Evolutionary conservation across 2,329 filamentous ascomycete species (phyloP).

Genomic region (Colletotrichum cereale): DNA sequence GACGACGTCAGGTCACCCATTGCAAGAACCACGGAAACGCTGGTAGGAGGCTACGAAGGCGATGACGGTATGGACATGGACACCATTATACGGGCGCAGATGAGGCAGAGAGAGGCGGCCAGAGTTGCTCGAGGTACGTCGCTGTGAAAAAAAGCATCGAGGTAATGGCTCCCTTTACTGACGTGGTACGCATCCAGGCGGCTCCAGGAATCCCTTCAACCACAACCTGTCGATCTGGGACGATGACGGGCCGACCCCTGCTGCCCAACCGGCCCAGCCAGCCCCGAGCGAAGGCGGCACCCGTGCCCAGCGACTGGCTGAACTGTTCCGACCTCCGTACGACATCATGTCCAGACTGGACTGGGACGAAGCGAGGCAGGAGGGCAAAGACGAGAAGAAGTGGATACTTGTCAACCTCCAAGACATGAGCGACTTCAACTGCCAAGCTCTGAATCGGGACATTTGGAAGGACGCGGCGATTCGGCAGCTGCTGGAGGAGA

Average conservation of each 20-base stretch:
- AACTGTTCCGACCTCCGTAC: slow-evolving; percentile 93
- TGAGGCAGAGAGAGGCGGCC: slow-evolving; percentile 57
- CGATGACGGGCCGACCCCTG: slow-evolving; percentile 39
- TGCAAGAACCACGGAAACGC: slow-evolving; percentile 88
- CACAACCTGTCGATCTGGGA: slow-evolving; percentile 56
- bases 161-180: not conserved
- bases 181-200: slow-evolving; percentile 26
- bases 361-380: slow-evolving; percentile 86
- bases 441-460: slow-evolving; percentile 92
- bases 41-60: slow-evolving; percentile 75
- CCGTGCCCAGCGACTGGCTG: slow-evolving; percentile 84
- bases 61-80: slow-evolving; percentile 70
- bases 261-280: slow-evolving; percentile 39
- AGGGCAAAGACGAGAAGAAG: slow-evolving; percentile 89
- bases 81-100: slow-evolving; percentile 69
- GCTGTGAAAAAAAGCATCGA: slow-evolving; percentile 27
- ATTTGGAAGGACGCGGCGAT: slow-evolving; percentile 92
- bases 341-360: slow-evolving; percentile 83
- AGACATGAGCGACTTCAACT: slow-evolving; percentile 92
- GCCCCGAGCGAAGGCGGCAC: slow-evolving; percentile 61
- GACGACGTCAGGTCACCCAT: slow-evolving; percentile 89
- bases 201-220: slow-evolving; percentile 51
- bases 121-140: slow-evolving; percentile 42
- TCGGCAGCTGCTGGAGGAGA: slow-evolving; percentile 84
- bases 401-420: slow-evolving; percentile 98